Conservation (phyloP, 1,284 basidiomycete species). For the Grifola frondosa region DNA sequence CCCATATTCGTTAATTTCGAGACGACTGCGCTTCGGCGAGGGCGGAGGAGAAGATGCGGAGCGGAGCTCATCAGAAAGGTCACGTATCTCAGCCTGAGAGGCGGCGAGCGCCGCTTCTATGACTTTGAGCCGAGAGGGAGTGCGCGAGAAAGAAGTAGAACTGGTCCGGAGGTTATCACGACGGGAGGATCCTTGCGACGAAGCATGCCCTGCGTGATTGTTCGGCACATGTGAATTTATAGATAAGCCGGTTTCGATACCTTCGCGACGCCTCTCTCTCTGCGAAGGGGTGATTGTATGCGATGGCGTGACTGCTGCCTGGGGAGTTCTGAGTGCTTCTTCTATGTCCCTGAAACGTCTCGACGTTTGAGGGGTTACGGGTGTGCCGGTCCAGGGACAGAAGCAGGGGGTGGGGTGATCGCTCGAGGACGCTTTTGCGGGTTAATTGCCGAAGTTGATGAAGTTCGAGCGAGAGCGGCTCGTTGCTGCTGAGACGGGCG, state of each 20-base stretch:
- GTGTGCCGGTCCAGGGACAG: not conserved
- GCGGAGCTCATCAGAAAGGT: slow-evolving; percentile 11
- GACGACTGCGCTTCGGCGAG: slow-evolving; percentile 9
- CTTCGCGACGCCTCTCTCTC: slow-evolving; percentile 1
- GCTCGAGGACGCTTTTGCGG: too few species aligned
- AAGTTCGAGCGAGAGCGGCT: not conserved
- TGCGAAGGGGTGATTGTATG: slow-evolving; percentile 11
- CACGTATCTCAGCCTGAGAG: not conserved
- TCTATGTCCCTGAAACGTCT: slow-evolving; percentile 14
- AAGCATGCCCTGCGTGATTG: slow-evolving; percentile 2
- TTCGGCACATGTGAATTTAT: slow-evolving; percentile 2
- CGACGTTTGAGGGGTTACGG: slow-evolving; percentile 7
- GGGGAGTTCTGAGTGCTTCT: slow-evolving; percentile 11
- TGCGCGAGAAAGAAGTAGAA: not conserved
- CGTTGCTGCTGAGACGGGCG: too few species aligned
- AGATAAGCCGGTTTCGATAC: slow-evolving; percentile 4
- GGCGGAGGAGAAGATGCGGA: slow-evolving; percentile 9
- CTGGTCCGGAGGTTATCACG: not conserved
- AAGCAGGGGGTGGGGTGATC: slow-evolving; percentile 7
- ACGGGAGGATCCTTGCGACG: slow-evolving; percentile 4
- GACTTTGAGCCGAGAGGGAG: too few species aligned
- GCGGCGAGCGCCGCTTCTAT: not conserved
- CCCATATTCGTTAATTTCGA: not conserved
- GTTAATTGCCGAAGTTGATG: too few species aligned
- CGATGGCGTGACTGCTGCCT: slow-evolving; percentile 8